Conservation (phyloP, 2,329 filamentous ascomycete species). For the Talaromyces pinophilus region DNA sequence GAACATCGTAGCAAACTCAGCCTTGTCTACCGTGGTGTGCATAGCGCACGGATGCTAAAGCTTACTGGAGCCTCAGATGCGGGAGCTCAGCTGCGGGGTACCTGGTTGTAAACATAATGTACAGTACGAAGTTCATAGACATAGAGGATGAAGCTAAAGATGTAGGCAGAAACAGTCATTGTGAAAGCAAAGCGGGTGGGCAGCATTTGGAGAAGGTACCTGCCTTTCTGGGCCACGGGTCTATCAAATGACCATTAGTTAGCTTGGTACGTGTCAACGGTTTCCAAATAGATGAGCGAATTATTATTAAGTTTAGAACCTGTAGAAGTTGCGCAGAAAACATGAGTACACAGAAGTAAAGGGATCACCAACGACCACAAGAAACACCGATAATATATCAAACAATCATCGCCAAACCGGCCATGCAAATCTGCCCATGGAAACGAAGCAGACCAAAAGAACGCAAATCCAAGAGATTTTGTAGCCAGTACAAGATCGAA, state of each 20-base stretch:
- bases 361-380: background rate
- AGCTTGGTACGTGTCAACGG: background rate
- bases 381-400: conserved; percentile 8
- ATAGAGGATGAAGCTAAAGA: background rate
- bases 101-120: background rate
- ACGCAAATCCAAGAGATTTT: background rate
- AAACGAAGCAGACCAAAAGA: conserved; percentile 1
- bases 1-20: background rate
- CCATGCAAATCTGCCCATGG: conserved; percentile 7
- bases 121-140: background rate
- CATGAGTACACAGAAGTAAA: conserved; percentile 12
- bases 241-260: background rate
- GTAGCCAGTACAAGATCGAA: conserved; percentile 6
- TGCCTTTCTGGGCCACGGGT: background rate
- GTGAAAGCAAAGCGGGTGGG: background rate
- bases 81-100: background rate
- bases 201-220: background rate
- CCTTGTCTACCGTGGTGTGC: background rate
- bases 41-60: background rate
- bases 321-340: background rate
- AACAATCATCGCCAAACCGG: conserved; percentile 13
- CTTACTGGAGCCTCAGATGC: background rate
- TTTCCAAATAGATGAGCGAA: background rate
- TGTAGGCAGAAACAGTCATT: background rate
- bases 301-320: background rate